phyloP scores from a whole-genome alignment of 352 stramenopile species.

The Thraustochytrium striatum region DNA sequence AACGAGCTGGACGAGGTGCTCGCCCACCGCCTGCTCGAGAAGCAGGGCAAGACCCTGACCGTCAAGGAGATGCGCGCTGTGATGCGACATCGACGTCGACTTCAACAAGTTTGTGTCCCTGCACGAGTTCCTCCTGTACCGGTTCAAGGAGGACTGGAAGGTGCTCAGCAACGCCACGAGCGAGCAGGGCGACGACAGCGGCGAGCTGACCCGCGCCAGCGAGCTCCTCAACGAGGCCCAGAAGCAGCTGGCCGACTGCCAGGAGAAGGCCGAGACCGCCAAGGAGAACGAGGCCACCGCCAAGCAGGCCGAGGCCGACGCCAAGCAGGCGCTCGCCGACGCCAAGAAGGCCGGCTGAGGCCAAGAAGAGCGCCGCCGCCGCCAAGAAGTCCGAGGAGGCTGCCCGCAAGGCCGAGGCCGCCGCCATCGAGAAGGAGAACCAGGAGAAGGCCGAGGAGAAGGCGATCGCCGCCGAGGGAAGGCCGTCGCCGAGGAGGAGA shows the following conservation, averaged over 20 bases:
- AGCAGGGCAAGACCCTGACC: conserved; percentile 50
- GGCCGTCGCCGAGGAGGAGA: conserved; percentile 32
- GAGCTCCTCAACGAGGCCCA: conserved; percentile 42
- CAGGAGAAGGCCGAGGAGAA: conserved; percentile 45
- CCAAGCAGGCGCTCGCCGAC: conserved; percentile 25
- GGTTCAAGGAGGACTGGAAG: conserved; percentile 53
- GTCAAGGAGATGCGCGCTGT: conserved; percentile 54
- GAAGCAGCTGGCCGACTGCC: conserved; percentile 16
- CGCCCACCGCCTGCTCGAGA: conserved; percentile 51
- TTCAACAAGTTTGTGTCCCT: conserved; percentile 56
- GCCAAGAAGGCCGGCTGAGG: conserved; percentile 29
- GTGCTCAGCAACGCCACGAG: conserved; percentile 52
- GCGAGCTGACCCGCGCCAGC: conserved; percentile 7
- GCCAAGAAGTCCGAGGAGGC: conserved; percentile 45
- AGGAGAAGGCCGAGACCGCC: conserved; percentile 34
- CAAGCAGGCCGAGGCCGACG: neutral
- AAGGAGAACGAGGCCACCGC: conserved; percentile 32
- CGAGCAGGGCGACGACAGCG: conserved; percentile 38
- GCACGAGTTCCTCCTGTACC: conserved; percentile 55
- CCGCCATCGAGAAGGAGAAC: conserved; percentile 34
- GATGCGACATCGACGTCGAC: conserved; percentile 56
- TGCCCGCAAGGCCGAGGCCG: conserved; percentile 29
- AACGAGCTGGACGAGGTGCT: conserved; percentile 52
- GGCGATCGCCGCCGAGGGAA: conserved; percentile 42
- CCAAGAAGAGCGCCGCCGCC: conserved; percentile 7